These are phyloP conservation scores for Puya raimondii DNA, from an alignment of 176 grass and related monocot species.

Conservation along the genomic window DNA sequence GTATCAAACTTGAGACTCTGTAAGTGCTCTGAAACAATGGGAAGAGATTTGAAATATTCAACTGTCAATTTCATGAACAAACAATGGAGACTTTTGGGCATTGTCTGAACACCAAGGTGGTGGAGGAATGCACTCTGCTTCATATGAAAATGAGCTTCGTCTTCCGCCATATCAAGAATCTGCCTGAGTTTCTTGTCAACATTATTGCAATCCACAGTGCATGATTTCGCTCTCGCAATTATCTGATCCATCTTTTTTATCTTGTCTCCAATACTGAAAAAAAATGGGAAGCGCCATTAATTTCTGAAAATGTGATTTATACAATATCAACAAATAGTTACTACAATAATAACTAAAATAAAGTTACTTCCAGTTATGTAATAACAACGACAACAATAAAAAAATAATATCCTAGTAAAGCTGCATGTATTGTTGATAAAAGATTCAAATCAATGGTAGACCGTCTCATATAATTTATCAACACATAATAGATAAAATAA, in stretches of 20 bases:
- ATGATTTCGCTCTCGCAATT: conserved; percentile 53
- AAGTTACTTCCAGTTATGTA: no score
- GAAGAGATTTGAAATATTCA: conserved; percentile 64
- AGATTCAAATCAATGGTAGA: no score
- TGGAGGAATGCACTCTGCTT: conserved; percentile 76
- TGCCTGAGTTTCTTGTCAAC: conserved; percentile 80
- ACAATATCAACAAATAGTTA: background rate
- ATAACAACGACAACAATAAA: no score
- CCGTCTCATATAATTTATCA: no score
- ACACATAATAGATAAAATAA: no score
- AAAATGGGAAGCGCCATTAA: conserved; percentile 2
- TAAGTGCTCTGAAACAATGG: background rate
- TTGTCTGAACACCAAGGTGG: conserved; percentile 67
- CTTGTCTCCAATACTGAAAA: conserved; percentile 65
- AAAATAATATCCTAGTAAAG: no score
- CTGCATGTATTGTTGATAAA: no score
- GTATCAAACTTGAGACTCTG: conserved; percentile 33
- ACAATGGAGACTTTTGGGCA: conserved; percentile 76
- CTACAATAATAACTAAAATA: background rate
- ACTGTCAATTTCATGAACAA: conserved; percentile 73
- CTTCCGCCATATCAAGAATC: conserved; percentile 67
- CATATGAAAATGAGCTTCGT: conserved; percentile 81
- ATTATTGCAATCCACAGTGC: conserved; percentile 57
- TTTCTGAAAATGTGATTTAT: background rate
- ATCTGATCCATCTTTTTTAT: conserved; percentile 52